Base-by-base conservation (phyloP, 345 rosid species). In the Erucastrum elatum region DNA sequence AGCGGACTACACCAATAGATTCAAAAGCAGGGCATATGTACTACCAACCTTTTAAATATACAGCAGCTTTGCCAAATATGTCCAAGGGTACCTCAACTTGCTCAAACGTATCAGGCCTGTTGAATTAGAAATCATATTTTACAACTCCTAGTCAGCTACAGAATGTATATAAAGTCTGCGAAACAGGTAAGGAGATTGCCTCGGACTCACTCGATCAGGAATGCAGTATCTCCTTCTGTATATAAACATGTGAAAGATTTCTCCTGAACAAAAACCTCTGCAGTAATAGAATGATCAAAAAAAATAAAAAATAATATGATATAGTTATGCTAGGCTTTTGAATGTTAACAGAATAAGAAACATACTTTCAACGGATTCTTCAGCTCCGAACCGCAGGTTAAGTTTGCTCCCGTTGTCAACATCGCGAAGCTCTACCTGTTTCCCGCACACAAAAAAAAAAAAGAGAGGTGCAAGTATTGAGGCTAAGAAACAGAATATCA, bases 361-460 rank as follows among this genome's bases (percentile, higher is more conserved):
- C 51, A 13, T 68, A 92, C 98, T 94, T 83, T 91, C 97, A 82
- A 94, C 84, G 58, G 97, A 80, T 83, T 94, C 98, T 78, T 92
- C 94, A 16, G 96, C 71, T 77, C 91, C 93, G 82, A 91, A 94
- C 65, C 98, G 91, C 29, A 89, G 77, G 87, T 85, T 94, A 72
- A 88, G 84, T 83, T 91, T 94, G 82, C 81, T 91, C 82, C 98
- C 97, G 66, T 71, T 87, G 84, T 92, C 97, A 78, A 94, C 87
- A 85, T 91, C 97, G 39, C 98, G 97, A 83, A 91, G 92, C 90
- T 94, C 97, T 72, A 94, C 65, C 98, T 94, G 70, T 61, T 37
- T 70, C 63, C 15, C 61, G 1, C 44, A n/a, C n/a, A n/a, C n/a
- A n/a, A n/a, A 53, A 16, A 63, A 34, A 79, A 15, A 79, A 26